phyloP scores from a whole-genome alignment of 2,329 filamentous ascomycete genomes.

The Nemania diffusa region DNA sequence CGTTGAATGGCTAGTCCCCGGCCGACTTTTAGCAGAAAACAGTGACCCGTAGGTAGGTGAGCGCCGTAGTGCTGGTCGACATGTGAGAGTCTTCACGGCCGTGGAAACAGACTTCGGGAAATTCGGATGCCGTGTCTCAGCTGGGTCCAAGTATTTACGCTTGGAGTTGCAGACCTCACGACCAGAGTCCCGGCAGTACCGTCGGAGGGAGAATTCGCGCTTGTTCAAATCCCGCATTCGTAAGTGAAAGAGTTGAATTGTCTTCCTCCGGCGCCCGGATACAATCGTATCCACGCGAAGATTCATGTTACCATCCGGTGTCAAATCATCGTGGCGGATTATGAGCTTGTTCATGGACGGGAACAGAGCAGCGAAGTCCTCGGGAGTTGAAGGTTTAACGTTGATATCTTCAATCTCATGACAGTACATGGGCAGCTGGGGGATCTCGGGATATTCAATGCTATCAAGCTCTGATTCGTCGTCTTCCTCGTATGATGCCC shows the following conservation, averaged over 20 bases:
- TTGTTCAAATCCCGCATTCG: constrained; percentile 91
- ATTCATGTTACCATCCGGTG: constrained; percentile 95
- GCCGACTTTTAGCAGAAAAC: constrained; percentile 48
- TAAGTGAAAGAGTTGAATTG: constrained; percentile 85
- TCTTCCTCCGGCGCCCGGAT: constrained; percentile 72
- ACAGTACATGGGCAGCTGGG: constrained; percentile 67
- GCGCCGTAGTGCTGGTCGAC: constrained; percentile 51
- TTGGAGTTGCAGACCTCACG: constrained; percentile 90
- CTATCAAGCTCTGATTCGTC: constrained; percentile 51
- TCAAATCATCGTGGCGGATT: constrained; percentile 91
- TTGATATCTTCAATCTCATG: constrained; percentile 72
- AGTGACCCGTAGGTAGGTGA: constrained; percentile 50
- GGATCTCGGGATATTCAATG: constrained; percentile 56
- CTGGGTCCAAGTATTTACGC: constrained; percentile 71
- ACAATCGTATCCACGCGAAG: constrained; percentile 85
- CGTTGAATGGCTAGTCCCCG: constrained; percentile 51
- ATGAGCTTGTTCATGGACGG: constrained; percentile 83
- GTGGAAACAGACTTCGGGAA: constrained; percentile 61
- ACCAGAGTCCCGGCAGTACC: constrained; percentile 92
- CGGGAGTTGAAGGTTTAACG: constrained; percentile 79
- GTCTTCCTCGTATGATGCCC: constrained; percentile 69
- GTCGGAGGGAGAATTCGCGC: constrained; percentile 87
- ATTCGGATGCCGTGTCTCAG: constrained; percentile 52
- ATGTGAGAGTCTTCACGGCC: constrained; percentile 59
- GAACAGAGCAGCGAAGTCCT: constrained; percentile 86